phyloP scores from a whole-genome alignment of 2,329 filamentous ascomycete species.

The Ambrosiella xylebori region DNA sequence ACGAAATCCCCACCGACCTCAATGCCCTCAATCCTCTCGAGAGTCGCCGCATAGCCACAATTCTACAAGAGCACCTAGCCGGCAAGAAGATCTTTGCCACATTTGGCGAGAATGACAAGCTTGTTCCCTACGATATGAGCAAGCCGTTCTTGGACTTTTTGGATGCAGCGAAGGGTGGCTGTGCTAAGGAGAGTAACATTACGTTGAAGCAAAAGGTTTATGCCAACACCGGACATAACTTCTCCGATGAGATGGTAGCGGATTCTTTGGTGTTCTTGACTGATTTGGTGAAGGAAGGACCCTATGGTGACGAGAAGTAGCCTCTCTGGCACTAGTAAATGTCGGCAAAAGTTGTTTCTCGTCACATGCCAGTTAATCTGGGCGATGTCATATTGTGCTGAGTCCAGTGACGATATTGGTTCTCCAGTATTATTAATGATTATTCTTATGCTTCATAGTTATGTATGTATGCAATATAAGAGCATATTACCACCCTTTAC shows the following conservation, averaged over 20 bases:
- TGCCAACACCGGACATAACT: constrained; percentile 51
- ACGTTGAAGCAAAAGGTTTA: constrained; percentile 50
- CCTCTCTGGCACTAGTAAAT: not conserved
- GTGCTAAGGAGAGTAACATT: constrained; percentile 34
- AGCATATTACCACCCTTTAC: too few relatives aligned
- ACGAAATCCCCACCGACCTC: constrained; percentile 23
- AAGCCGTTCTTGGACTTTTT: constrained; percentile 46
- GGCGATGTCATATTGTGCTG: too few relatives aligned
- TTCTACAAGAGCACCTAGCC: constrained; percentile 26
- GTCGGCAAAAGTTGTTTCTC: not conserved
- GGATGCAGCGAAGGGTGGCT: constrained; percentile 38
- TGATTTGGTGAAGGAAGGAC: constrained; percentile 24
- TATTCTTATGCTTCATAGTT: too few relatives aligned
- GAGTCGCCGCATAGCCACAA: constrained; percentile 26
- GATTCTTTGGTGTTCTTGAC: constrained; percentile 49
- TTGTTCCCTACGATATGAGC: constrained; percentile 51
- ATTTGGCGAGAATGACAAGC: constrained; percentile 48
- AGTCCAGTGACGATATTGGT: too few relatives aligned
- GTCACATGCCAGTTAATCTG: too few relatives aligned
- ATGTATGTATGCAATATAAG: too few relatives aligned
- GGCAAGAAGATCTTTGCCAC: constrained; percentile 50
- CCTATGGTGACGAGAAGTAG: not conserved
- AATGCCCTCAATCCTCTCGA: constrained; percentile 19
- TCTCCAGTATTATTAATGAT: too few relatives aligned
- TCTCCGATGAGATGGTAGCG: constrained; percentile 46